Evolutionary conservation across 305 asterid genomes (phyloP).

Genomic region (Galium porrigens): DNA sequence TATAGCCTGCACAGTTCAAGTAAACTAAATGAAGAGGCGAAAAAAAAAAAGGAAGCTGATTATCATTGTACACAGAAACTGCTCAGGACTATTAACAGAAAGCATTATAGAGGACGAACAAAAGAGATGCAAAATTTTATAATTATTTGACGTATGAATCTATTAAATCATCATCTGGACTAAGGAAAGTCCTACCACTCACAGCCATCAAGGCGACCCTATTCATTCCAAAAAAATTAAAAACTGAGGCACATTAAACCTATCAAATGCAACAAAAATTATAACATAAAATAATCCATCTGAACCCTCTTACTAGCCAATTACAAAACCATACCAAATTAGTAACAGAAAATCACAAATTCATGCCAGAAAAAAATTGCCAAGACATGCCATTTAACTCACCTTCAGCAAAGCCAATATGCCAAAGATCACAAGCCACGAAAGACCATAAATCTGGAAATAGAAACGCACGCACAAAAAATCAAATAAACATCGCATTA

Average conservation of each 20-base stretch:
- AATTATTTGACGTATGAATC: neutral
- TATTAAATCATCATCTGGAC: neutral
- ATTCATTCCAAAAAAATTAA: neutral
- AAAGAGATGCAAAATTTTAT: neutral
- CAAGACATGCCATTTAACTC: conserved; percentile 12
- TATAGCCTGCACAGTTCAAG: conserved; percentile 35
- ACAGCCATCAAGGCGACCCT: neutral
- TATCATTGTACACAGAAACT: neutral
- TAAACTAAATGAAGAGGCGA: neutral
- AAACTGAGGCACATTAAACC: neutral
- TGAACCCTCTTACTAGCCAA: neutral
- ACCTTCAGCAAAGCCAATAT: conserved; percentile 70
- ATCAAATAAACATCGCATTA: neutral
- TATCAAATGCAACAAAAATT: neutral
- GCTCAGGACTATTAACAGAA: neutral
- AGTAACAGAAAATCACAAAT: neutral
- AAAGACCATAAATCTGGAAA: conserved; percentile 61
- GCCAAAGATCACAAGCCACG: conserved; percentile 67
- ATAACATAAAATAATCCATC: neutral
- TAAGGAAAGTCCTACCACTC: conserved; percentile 4
- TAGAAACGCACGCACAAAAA: conserved; percentile 3
- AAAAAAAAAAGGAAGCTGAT: neutral
- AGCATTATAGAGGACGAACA: neutral
- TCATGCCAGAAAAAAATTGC: neutral
- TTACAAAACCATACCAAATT: neutral